Conservation (phyloP, 331 rosid genomes). For the Spiraea crenata region DNA sequence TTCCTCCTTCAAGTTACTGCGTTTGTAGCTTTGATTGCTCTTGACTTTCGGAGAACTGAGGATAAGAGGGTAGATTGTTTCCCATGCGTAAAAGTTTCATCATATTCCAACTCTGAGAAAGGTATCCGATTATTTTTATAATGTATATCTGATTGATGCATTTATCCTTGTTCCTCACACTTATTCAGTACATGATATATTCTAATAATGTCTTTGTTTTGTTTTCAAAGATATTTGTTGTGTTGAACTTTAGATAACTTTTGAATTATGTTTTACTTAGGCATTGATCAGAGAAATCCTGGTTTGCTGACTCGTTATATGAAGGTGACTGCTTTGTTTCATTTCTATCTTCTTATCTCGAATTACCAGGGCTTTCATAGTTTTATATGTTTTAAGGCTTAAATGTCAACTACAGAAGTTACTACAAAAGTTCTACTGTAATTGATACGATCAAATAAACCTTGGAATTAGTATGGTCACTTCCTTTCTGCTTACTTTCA, state of each 20-base stretch:
- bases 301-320: constrained; percentile 84
- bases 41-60: constrained; percentile 79
- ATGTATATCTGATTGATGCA: constrained; percentile 6
- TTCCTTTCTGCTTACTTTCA: background rate
- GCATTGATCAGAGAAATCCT: constrained; percentile 54
- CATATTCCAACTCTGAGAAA: constrained; percentile 56
- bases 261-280: constrained; percentile 49
- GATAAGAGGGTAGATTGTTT: constrained; percentile 93
- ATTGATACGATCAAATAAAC: background rate
- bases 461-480: background rate
- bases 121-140: constrained; percentile 42
- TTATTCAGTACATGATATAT: background rate
- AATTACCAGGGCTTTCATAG: background rate
- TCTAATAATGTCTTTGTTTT: background rate
- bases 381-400: background rate
- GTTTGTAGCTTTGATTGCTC: constrained; percentile 87
- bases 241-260: background rate
- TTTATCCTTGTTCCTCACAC: background rate
- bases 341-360: background rate
- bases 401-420: background rate
- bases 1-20: constrained; percentile 97
- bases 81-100: constrained; percentile 72
- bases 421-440: background rate
- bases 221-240: background rate
- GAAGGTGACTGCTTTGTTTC: constrained; percentile 59